Conservation (phyloP, 768 basidiomycete species). For the Tubosaeta sp. region DNA sequence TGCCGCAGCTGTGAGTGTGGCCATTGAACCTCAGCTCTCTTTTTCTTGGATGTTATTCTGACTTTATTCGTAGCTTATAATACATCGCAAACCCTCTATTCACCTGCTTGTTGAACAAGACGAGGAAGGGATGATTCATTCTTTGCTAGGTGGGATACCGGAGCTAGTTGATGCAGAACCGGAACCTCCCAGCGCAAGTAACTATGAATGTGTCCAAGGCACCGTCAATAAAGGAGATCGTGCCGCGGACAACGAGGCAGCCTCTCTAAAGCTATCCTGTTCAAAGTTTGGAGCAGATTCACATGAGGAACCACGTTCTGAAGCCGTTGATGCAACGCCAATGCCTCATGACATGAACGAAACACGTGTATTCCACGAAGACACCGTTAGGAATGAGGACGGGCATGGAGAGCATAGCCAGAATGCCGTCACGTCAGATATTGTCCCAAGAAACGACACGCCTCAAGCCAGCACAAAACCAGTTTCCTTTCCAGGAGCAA, state of each 20-base stretch:
- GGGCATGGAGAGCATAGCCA: not conserved
- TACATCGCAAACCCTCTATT: constrained; percentile 69
- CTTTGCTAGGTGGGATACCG: constrained; percentile 62
- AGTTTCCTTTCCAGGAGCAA: not conserved
- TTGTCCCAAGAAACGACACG: not conserved
- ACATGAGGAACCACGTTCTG: not conserved
- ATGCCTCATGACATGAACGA: not conserved
- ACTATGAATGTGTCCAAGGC: not conserved
- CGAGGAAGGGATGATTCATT: constrained; percentile 81
- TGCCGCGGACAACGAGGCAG: not conserved
- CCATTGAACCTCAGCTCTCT: not conserved
- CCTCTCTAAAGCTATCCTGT: not conserved
- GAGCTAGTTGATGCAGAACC: constrained; percentile 34
- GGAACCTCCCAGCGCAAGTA: not conserved
- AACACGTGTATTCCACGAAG: not conserved
- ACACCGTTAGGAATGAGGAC: not conserved
- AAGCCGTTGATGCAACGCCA: not conserved
- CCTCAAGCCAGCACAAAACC: not conserved
- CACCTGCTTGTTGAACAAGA: constrained; percentile 57
- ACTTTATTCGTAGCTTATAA: constrained; percentile 51
- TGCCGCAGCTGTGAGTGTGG: constrained; percentile 63
- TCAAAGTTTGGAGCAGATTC: not conserved
- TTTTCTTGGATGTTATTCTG: not conserved
- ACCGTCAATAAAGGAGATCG: not conserved
- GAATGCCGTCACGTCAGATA: not conserved